phyloP scores from a whole-genome alignment of 148 eudicot genomes.

The Cornus kousa region DNA sequence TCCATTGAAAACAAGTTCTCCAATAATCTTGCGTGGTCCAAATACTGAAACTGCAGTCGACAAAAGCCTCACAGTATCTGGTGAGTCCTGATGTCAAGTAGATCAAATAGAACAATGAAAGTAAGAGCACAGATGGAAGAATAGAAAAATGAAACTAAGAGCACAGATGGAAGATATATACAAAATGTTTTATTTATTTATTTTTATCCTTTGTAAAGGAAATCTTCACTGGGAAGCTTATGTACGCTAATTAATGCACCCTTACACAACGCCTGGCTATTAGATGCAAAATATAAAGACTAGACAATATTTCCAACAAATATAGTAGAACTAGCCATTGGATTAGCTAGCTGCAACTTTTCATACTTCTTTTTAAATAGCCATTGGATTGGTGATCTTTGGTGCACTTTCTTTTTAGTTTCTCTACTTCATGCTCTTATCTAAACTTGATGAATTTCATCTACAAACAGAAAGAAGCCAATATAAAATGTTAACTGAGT shows the following conservation, averaged over 20 bases:
- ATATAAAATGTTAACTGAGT: background rate
- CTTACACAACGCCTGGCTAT: background rate
- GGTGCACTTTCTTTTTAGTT: too few species aligned
- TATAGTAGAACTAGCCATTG: background rate
- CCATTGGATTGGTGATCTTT: background rate
- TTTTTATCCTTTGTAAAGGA: background rate
- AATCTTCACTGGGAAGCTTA: background rate
- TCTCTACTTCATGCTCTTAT: too few species aligned
- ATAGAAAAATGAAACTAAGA: background rate
- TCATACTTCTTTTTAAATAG: background rate
- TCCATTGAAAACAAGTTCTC: slow-evolving; percentile 33
- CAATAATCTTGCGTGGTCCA: slow-evolving; percentile 65
- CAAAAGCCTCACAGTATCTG: slow-evolving; percentile 49
- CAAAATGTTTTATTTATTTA: background rate
- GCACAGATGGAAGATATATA: slow-evolving; percentile 9
- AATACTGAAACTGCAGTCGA: slow-evolving; percentile 54
- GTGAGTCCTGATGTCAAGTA: slow-evolving; percentile 59
- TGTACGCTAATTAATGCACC: background rate
- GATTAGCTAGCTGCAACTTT: too few species aligned
- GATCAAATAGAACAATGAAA: slow-evolving; percentile 10
- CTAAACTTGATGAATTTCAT: too few species aligned
- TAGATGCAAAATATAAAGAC: background rate
- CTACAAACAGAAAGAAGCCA: background rate
- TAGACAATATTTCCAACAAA: background rate
- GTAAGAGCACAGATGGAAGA: slow-evolving; percentile 14